Base-by-base conservation (phyloP, 768 basidiomycete genomes). In the Russula dissimulans region DNA sequence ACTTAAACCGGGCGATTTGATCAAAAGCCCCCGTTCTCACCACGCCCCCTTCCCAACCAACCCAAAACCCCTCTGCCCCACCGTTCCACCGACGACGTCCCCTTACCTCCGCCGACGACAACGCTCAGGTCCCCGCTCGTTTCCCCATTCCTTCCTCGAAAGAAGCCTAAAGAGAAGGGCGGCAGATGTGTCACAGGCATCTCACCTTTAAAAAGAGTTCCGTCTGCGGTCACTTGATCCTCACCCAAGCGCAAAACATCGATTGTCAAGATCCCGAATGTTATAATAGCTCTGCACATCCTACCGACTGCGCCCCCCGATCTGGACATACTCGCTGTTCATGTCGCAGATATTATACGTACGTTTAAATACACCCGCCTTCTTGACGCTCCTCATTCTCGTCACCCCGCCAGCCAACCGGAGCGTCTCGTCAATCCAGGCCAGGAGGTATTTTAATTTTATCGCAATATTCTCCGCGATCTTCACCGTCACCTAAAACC, bases 151-250 rank as follows among this genome's bases (percentile, higher is more conserved):
- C 22, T 26, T 26, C 22, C 22, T 26, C 22, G 22, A 26, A 26
- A 26, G 22, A 26, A 26, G 22, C 22, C 22, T 26, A 26, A 26
- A 26, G 22, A 26, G 22, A 26, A 39, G 53, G 54, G 9, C 60
- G 15, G 22, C 22, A 69, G 66, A 88, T 89, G 86, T 89, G 86
- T 75, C 80, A 82, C 70, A 79, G 84, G 64, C 75, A 73, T 54
- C 79, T 87, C 67, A 75, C 72, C 65, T 80, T 86, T 70, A 71
- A 69, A 58, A 77, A 74, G 67, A 79, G 76, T 64, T 69, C 67
- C 36, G 70, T 43, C n/a, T 88, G 87, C 73, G 75, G 75, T n/a
- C 85, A 87, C 69, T 72, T 78, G 66, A 74, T 74, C 14, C 81
- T 78, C 67, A 73, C 69, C 60, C 68, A 70, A 57, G 75, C 82